Evolutionary conservation across 352 stramenopile genomes (phyloP).

Genomic region (Paralagenidium karlingii): DNA sequence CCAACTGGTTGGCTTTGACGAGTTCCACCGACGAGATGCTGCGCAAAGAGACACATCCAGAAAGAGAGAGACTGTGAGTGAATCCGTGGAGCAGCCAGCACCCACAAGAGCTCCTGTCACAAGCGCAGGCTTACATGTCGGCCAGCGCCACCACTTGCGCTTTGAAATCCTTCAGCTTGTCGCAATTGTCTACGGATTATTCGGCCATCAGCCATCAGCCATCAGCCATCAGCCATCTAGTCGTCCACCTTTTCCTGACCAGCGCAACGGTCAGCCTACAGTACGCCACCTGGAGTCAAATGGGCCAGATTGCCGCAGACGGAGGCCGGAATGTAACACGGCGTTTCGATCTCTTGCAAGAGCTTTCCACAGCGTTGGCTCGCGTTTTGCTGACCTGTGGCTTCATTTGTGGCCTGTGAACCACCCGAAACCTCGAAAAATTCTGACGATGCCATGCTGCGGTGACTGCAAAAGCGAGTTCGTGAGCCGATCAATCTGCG

Average conservation of each 20-base stretch:
- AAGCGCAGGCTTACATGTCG: slow-evolving; percentile 37
- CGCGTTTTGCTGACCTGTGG: no score
- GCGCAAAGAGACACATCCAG: slow-evolving; percentile 5
- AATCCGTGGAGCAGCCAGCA: not conserved
- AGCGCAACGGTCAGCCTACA: not conserved
- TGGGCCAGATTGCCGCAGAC: slow-evolving; percentile 55
- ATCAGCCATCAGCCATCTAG: no score
- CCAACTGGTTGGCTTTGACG: slow-evolving; percentile 17
- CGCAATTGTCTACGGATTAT: slow-evolving; percentile 43
- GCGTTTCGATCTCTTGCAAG: no score
- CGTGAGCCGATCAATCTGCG: no score
- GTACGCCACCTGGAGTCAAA: slow-evolving; percentile 35
- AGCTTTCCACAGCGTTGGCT: no score
- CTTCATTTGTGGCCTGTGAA: no score
- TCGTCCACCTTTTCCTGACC: no score
- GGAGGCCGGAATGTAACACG: slow-evolving; percentile 59
- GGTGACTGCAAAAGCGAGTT: no score
- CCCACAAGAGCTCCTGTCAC: not conserved
- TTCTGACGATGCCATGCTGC: no score
- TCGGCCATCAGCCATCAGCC: no score
- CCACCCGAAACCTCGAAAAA: no score
- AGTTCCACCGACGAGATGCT: slow-evolving; percentile 21
- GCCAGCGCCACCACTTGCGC: slow-evolving; percentile 54
- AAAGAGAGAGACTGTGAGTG: not conserved
- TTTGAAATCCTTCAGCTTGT: slow-evolving; percentile 38